Base-by-base conservation (phyloP, 139 green algal genomes). In the Chlamydomonas sp. region DNA sequence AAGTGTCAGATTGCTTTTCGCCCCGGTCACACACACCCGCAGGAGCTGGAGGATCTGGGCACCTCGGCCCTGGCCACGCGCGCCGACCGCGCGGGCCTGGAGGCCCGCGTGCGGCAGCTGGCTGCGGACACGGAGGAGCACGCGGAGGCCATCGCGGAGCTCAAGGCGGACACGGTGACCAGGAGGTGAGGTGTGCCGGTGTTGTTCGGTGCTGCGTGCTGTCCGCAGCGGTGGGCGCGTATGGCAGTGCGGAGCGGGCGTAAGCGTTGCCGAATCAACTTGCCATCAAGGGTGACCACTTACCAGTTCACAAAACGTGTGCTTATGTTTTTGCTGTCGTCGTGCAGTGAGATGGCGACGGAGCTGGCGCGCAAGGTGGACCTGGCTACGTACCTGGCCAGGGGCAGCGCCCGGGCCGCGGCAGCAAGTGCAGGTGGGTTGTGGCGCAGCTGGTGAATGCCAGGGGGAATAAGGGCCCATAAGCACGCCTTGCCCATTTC, bases 311-410 rank as follows among this genome's bases (percentile, higher is more conserved):
- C 64, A 69, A 9, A 69, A 68, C 63, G 8, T 68, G 63, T 8
- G 63, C 63, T 68, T 49, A 49, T 73, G 15, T 20, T 18, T 77
- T 10, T n/a, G 7, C 2, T 8, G 2, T 9, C 2, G 12, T 18
- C 58, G 1, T n/a, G 62, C 71, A 87, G 83, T 58, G 83, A 87
- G 62, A 49, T 87, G 14, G 66, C 62, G 0, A 62, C 62, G 1
- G 83, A 87, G 62, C 57, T 87, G n/a, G 72, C 83, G 2, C 72
- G 83, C n/a, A 87, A 87, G 83, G 83, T 87, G 60, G 83, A 87
- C 17, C 83, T 87, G 14, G 72, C 83, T 14, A 79, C 73, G 4
- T 87, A 87, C 73, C 62, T 87, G 73, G 83, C 83, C 2, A 72
- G 80, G 49, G 83, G 72, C 31, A 80, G 73, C n/a, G 83, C 83